phyloP scores from a whole-genome alignment of 1,284 basidiomycete species.

The Malassezia cuniculi region DNA sequence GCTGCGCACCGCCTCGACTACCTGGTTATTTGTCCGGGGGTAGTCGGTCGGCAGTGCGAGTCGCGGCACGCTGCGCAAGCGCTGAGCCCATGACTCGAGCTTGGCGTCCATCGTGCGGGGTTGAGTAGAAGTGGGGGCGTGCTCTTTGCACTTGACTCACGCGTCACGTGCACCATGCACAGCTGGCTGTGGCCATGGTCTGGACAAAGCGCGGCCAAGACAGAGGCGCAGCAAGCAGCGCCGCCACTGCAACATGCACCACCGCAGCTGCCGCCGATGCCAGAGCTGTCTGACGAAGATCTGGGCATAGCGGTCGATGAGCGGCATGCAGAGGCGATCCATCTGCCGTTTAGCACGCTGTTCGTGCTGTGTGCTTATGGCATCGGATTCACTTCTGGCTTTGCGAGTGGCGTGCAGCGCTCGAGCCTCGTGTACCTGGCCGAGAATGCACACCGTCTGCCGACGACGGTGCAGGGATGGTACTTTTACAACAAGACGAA shows the following conservation, averaged over 20 bases:
- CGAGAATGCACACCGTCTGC: conserved; percentile 40
- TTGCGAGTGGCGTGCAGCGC: conserved; percentile 20
- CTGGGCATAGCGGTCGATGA: too few species aligned
- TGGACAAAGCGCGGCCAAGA: too few species aligned
- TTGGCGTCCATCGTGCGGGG: conserved; percentile 11
- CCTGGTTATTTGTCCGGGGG: conserved; percentile 55
- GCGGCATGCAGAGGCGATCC: background rate
- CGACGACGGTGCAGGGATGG: conserved; percentile 43
- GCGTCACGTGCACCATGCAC: too few species aligned
- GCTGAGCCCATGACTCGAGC: conserved; percentile 31
- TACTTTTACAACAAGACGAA: conserved; percentile 46
- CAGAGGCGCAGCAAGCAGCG: too few species aligned
- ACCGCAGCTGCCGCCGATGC: too few species aligned
- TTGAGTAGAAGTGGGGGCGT: too few species aligned
- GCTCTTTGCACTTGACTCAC: too few species aligned
- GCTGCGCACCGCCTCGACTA: conserved; percentile 40
- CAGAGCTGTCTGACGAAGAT: too few species aligned
- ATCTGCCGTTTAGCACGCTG: conserved; percentile 11
- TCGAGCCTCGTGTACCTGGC: conserved; percentile 39
- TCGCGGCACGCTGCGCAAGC: conserved; percentile 59
- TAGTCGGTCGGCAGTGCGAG: conserved; percentile 94
- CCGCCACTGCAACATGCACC: too few species aligned
- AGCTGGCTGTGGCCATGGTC: too few species aligned
- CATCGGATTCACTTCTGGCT: conserved; percentile 30
- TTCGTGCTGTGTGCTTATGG: conserved; percentile 18